Percentiles rank a stretch among this genome's conserved stretches.
Evolutionary conservation across 164 flowering plant species (phyloP).

Genomic region (Houttuynia cordata): DNA sequence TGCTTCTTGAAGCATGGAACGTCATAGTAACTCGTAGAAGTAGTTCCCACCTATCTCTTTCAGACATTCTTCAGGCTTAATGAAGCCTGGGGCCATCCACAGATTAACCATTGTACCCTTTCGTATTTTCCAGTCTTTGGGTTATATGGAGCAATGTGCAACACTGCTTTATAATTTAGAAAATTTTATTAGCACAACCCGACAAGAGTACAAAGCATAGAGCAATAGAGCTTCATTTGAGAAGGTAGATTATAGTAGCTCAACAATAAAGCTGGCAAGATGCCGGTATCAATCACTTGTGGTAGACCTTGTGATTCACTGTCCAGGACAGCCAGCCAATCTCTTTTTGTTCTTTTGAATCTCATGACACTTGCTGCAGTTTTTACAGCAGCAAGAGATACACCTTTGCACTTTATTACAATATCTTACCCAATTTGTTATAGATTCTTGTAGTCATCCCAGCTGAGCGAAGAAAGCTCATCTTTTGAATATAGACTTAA

Average conservation of each 20-base stretch:
- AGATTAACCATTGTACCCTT: slow-evolving; percentile 5
- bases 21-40: background rate
- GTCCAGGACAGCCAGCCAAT: slow-evolving; percentile 6
- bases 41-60: slow-evolving; percentile 1
- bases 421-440: background rate
- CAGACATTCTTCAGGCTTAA: background rate
- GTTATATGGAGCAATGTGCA: slow-evolving; percentile 12
- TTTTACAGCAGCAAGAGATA: slow-evolving; percentile 6
- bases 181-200: no score
- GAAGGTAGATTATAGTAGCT: slow-evolving; percentile 10
- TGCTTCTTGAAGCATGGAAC: background rate
- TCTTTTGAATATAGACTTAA: no score
- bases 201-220: no score
- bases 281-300: background rate
- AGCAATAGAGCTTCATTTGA: slow-evolving; percentile 8
- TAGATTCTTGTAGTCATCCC: no score
- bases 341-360: slow-evolving; percentile 1
- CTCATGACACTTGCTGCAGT: slow-evolving; percentile 7
- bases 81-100: slow-evolving; percentile 12
- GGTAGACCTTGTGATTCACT: slow-evolving; percentile 9
- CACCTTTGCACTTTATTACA: slow-evolving; percentile 3
- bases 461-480: no score
- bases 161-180: no score
- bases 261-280: slow-evolving; percentile 10
- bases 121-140: slow-evolving; percentile 5